These are phyloP conservation scores for Punica granatum DNA, from an alignment of 345 rosid genomes.

Conservation along the genomic window DNA sequence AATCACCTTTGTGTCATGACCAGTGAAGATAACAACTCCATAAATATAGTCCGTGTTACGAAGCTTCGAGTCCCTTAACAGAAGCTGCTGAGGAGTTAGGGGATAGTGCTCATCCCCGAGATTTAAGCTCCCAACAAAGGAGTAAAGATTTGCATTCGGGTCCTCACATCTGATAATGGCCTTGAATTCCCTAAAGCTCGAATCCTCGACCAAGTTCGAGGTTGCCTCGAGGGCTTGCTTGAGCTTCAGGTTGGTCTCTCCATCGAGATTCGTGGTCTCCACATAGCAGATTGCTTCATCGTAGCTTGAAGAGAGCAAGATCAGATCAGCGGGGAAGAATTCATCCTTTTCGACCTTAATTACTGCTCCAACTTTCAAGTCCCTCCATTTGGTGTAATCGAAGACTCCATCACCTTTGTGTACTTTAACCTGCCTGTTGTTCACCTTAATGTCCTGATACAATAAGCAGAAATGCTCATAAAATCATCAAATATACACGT, in stretches of 20 bases:
- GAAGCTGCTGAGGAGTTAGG: constrained; percentile 83
- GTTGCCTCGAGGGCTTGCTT: constrained; percentile 73
- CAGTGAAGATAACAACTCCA: constrained; percentile 84
- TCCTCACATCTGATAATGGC: constrained; percentile 82
- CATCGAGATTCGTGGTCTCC: constrained; percentile 91
- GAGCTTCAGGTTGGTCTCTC: constrained; percentile 88
- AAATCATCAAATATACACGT: too few species aligned
- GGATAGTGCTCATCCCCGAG: constrained; percentile 57
- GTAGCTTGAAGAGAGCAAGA: constrained; percentile 72
- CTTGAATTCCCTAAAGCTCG: constrained; percentile 53
- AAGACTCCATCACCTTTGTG: constrained; percentile 62
- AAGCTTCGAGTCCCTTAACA: constrained; percentile 81
- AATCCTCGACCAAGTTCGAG: constrained; percentile 49
- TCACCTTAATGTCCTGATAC: constrained; percentile 60
- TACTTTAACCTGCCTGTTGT: constrained; percentile 64
- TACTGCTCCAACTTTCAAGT: constrained; percentile 78
- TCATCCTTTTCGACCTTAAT: constrained; percentile 93
- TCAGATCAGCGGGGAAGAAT: constrained; percentile 92
- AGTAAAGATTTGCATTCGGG: constrained; percentile 82
- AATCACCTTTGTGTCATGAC: constrained; percentile 85
- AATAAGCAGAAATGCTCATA: neutral
- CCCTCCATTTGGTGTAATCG: constrained; percentile 53
- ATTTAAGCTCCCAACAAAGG: constrained; percentile 71
- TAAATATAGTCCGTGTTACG: constrained; percentile 81
- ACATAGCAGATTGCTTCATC: constrained; percentile 96